Evolutionary conservation across 345 rosid genomes (phyloP), one percentile per base, ranked within the genome.

Genomic region (Conringia planisiliqua): DNA sequence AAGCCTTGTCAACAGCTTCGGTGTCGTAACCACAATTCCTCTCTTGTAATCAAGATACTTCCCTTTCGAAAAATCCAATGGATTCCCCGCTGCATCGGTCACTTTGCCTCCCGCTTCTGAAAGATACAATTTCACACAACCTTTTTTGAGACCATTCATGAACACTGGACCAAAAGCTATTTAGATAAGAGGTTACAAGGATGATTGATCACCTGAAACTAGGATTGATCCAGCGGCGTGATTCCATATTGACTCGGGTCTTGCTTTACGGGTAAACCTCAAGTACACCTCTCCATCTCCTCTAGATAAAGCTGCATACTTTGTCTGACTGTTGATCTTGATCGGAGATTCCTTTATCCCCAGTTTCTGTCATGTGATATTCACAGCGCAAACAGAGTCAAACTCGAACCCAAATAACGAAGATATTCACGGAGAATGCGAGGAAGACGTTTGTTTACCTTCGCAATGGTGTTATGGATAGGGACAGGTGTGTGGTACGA

Each of bases 191-290:
- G 59, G 18, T 51, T 24, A 1, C n/a, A 27, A 10, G 24, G 8
- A 44, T 16, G 32, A 20, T 46, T 46, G 22, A 2, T 61, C 57
- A 90, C 98, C 98, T 67, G 92, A 87, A 29, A 92, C 97, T n/a
- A 95, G 88, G 46, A 95, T 86, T 70, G 77, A 85, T 14, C 99
- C 97, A 20, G 98, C 99, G 44, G 98, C 99, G 76, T 95, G 99
- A 80, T 95, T 96, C 98, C 98, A 90, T 81, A 92, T 92, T 70
- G 91, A 92, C 74, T 95, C 99, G 22, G 86, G 92, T 74, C 93
- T 90, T 44, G 98, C 88, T 82, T 83, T 79, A 39, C 75, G 92
- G 13, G 98, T 92, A 67, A 92, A 83, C 65, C 97, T 97, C 72
- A 95, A 65, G 79, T 92, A 95, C 52, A 95, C 90, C 9, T 90